Evolutionary conservation across 78 protist genomes (phyloP).

Genomic region (Dictyostelium firmibasis): DNA sequence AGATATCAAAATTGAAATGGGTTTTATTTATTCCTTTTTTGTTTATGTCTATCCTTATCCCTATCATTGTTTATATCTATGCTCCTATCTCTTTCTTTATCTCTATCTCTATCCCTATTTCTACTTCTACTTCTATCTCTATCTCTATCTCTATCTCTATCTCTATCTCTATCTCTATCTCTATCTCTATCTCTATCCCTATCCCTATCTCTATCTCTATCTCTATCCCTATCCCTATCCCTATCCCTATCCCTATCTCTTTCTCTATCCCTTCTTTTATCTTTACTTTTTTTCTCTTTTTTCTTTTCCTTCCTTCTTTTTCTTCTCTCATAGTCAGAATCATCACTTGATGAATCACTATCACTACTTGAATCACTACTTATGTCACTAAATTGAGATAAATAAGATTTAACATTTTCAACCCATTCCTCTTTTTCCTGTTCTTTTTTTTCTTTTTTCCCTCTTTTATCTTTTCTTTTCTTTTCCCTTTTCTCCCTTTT

Average conservation of each 20-base stretch:
- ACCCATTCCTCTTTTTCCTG: slow-evolving; percentile 54
- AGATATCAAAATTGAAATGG: not conserved
- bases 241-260: not conserved
- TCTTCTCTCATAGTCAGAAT: slow-evolving; percentile 29
- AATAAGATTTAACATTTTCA: slow-evolving; percentile 55
- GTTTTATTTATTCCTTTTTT: not conserved
- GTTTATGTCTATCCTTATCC: not conserved
- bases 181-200: not conserved
- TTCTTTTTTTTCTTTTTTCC: not conserved
- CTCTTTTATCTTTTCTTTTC: not conserved
- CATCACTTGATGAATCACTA: not conserved
- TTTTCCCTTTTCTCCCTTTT: not conserved
- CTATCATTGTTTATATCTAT: not conserved
- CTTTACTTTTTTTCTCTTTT: not conserved
- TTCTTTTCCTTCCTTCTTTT: slow-evolving; percentile 12
- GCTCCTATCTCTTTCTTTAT: not conserved
- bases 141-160: not conserved
- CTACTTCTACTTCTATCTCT: not conserved
- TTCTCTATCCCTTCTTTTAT: not conserved
- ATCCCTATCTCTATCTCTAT: not conserved
- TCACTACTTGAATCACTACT: not conserved
- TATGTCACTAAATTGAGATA: slow-evolving; percentile 51
- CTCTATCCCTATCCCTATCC: not conserved
- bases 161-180: not conserved
- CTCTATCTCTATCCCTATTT: not conserved